Percentiles rank a stretch among this genome's conserved stretches.
phyloP scores from a whole-genome alignment of 1,139 yeast species.

The Blastobotrys malaysiensis region DNA sequence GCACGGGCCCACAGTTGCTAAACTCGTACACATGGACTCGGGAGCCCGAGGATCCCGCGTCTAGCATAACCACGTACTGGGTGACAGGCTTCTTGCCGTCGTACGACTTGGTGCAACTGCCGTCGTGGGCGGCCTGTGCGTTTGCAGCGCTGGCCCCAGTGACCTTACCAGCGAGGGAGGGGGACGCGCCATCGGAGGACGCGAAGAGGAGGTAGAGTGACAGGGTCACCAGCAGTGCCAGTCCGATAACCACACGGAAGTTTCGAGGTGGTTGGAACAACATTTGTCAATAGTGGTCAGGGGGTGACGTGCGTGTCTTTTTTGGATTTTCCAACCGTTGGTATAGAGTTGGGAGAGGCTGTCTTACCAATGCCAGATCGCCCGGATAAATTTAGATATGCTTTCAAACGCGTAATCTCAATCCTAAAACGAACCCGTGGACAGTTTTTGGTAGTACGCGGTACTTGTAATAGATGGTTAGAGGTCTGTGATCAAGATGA shows the following conservation, averaged over 20 bases:
- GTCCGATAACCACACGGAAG: slow-evolving; percentile 9
- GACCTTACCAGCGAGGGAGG: not conserved
- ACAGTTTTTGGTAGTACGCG: not conserved
- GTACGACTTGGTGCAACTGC: slow-evolving; percentile 28
- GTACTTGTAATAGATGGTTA: too few relatives aligned
- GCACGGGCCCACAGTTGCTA: slow-evolving; percentile 76
- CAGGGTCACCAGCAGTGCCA: slow-evolving; percentile 6
- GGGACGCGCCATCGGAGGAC: not conserved
- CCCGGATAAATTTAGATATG: not conserved
- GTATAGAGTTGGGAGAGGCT: not conserved
- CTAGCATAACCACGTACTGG: slow-evolving; percentile 80
- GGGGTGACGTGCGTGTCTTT: not conserved
- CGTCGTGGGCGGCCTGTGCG: not conserved
- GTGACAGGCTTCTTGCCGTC: slow-evolving; percentile 36
- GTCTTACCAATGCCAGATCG: not conserved
- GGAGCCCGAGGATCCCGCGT: slow-evolving; percentile 97
- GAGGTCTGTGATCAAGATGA: too few relatives aligned
- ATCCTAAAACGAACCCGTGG: not conserved
- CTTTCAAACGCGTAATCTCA: not conserved
- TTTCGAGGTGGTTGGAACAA: not conserved
- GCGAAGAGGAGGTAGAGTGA: slow-evolving; percentile 9
- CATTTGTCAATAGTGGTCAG: not conserved
- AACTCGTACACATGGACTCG: slow-evolving; percentile 91
- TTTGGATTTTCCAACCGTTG: not conserved
- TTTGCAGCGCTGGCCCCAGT: not conserved